These are phyloP conservation scores for Trapa bicornis DNA, from an alignment of 345 rosid species.

Conservation along the genomic window DNA sequence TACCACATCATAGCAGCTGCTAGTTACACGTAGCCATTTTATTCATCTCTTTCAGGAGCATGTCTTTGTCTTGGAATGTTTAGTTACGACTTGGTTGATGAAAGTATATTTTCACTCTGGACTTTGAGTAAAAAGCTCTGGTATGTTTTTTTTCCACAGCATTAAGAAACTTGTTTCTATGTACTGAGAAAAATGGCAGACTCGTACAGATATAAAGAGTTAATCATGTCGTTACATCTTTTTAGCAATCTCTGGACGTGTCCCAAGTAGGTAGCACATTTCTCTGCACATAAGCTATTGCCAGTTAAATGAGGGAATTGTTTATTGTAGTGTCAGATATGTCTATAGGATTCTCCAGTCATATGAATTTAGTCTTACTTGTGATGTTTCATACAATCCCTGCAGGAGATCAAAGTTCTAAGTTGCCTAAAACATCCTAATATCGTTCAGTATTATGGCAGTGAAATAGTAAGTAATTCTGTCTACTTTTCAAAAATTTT, in stretches of 20 bases:
- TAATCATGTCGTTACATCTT: not conserved
- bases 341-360: not conserved
- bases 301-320: not conserved
- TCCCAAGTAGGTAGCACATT: not conserved
- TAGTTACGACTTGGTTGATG: not conserved
- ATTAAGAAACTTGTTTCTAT: not conserved
- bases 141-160: not conserved
- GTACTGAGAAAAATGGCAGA: not conserved
- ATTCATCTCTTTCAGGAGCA: not conserved
- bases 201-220: not conserved
- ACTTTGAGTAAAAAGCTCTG: not conserved
- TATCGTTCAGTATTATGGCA: slow-evolving; percentile 95
- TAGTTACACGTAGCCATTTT: too few species aligned
- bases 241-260: not conserved
- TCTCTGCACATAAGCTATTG: not conserved
- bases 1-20: slow-evolving; percentile 7
- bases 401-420: slow-evolving; percentile 86
- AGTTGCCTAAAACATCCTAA: slow-evolving; percentile 88
- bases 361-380: not conserved
- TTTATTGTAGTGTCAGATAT: not conserved
- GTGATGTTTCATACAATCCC: slow-evolving; percentile 3
- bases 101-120: not conserved
- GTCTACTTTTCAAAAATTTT: slow-evolving; percentile 1
- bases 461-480: slow-evolving; percentile 72
- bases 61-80: not conserved